These are phyloP conservation scores for Hyphochytrium catenoides DNA, from an alignment of 352 stramenopile genomes.

Conservation along the genomic window DNA sequence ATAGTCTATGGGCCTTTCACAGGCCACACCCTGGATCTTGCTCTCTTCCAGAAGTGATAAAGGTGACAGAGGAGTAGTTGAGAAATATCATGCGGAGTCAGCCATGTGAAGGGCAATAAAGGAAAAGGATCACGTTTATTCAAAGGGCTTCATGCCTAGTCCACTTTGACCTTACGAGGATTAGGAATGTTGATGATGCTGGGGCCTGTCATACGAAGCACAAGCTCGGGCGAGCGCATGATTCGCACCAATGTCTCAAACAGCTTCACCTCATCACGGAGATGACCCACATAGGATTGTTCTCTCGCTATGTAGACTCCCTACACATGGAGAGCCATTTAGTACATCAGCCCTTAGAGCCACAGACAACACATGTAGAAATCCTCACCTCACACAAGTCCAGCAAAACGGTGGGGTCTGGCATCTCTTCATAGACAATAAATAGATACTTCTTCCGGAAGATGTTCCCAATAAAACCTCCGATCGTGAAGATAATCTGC, in stretches of 20 bases:
- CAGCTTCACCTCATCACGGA: constrained; percentile 55
- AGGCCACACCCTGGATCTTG: too few relatives aligned
- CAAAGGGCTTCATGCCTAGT: too few relatives aligned
- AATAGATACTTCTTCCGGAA: constrained; percentile 47
- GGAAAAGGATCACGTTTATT: too few relatives aligned
- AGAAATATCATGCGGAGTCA: too few relatives aligned
- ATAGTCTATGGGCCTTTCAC: too few relatives aligned
- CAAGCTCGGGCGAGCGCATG: constrained; percentile 45
- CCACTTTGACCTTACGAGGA: constrained; percentile 52
- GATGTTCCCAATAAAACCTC: constrained; percentile 46
- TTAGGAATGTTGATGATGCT: constrained; percentile 62
- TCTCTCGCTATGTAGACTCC: constrained; percentile 58
- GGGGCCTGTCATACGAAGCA: constrained; percentile 49
- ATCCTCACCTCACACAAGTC: constrained; percentile 28
- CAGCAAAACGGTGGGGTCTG: constrained; percentile 46
- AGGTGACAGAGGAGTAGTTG: too few relatives aligned
- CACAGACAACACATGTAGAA: background rate
- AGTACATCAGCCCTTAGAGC: background rate
- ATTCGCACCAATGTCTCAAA: constrained; percentile 63
- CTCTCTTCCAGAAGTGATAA: too few relatives aligned
- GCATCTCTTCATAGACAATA: constrained; percentile 52
- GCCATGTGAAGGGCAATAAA: too few relatives aligned
- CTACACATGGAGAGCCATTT: constrained; percentile 7
- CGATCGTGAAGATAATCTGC: constrained; percentile 37
- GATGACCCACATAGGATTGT: constrained; percentile 51